Conservation (phyloP, 139 green algal species). For the Zygnema circumcarinatum region DNA sequence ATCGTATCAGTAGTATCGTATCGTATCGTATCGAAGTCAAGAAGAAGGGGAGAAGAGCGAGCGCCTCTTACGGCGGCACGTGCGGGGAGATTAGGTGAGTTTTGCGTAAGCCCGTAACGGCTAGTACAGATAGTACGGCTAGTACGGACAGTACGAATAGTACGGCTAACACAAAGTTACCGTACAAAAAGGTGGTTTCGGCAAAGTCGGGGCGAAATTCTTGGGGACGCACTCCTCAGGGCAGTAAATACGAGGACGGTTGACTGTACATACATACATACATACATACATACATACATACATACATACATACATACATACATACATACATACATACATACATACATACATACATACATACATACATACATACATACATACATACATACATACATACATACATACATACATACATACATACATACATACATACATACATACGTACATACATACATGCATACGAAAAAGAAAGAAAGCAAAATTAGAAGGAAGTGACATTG, state of each 20-base stretch:
- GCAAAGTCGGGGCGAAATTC: not conserved
- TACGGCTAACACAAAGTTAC: not conserved
- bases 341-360: not conserved
- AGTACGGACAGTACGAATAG: not conserved
- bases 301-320: not conserved
- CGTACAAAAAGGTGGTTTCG: not conserved
- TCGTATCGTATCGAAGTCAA: too few relatives aligned
- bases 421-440: conserved; percentile 5
- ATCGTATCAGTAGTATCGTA: too few relatives aligned
- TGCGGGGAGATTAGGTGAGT: conserved; percentile 12
- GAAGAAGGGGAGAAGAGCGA: too few relatives aligned
- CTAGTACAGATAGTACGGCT: not conserved
- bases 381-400: not conserved
- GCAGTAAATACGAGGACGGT: not conserved
- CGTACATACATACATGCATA: not conserved
- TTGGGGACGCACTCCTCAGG: not conserved
- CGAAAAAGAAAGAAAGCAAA: not conserved
- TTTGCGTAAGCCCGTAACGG: not conserved
- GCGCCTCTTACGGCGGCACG: too few relatives aligned
- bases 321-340: not conserved
- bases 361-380: not conserved
- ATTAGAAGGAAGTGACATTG: too few relatives aligned
- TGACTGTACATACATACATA: not conserved
- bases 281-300: not conserved
- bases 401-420: not conserved